phyloP scores from a whole-genome alignment of 108 stramenopile species.

The Skeletonema menzelii region DNA sequence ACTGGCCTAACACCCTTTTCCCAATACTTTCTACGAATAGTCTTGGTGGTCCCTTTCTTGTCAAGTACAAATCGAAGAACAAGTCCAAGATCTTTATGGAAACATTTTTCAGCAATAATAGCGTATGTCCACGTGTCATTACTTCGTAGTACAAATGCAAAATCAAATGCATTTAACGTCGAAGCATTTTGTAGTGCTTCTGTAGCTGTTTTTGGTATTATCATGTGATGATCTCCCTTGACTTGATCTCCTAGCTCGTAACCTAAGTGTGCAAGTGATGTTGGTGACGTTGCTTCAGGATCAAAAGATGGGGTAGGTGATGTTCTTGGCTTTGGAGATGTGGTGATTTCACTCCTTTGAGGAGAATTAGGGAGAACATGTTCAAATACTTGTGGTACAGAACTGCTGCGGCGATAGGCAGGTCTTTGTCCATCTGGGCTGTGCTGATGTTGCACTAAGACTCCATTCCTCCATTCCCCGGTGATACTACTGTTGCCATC shows the following conservation, averaged over 20 bases:
- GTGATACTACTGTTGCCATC: neutral
- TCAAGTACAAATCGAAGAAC: conserved; percentile 1
- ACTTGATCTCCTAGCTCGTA: neutral
- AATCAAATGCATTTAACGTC: neutral
- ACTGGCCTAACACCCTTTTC: neutral
- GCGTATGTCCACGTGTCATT: neutral
- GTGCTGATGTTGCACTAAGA: neutral
- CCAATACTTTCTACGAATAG: neutral
- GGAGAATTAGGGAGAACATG: neutral
- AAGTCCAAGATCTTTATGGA: neutral
- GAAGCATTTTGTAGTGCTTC: neutral
- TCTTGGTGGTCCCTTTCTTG: neutral
- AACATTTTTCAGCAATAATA: neutral
- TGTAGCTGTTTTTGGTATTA: neutral
- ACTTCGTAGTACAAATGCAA: neutral
- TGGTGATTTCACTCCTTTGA: neutral
- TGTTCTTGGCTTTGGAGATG: neutral
- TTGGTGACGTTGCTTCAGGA: neutral
- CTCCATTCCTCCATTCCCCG: neutral
- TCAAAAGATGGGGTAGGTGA: no score
- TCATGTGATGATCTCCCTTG: neutral
- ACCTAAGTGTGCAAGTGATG: neutral
- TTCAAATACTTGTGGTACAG: neutral
- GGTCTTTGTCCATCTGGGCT: neutral
- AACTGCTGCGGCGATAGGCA: neutral